These are phyloP conservation scores for Leccinum longicurvipes DNA, from an alignment of 768 basidiomycete species.

Conservation along the genomic window DNA sequence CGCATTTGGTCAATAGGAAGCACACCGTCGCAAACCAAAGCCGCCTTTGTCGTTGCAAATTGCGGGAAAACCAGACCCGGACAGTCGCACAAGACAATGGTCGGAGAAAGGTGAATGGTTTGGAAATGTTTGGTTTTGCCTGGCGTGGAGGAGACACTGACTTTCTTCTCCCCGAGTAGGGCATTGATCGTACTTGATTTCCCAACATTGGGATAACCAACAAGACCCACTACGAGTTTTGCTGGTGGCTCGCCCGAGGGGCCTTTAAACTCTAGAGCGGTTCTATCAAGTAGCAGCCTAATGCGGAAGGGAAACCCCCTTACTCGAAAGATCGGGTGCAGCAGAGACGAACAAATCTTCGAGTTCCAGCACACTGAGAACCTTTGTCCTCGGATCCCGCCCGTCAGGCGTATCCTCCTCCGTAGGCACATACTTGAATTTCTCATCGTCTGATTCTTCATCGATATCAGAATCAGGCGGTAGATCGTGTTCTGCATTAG, in stretches of 20 bases:
- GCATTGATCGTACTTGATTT: slow-evolving; percentile 99
- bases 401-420: slow-evolving; percentile 52
- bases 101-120: slow-evolving; percentile 89
- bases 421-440: slow-evolving; percentile 47
- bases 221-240: slow-evolving; percentile 81
- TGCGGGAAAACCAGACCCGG: slow-evolving; percentile 98
- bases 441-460: slow-evolving; percentile 34
- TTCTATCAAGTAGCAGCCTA: slow-evolving; percentile 1
- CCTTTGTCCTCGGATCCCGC: slow-evolving; percentile 64
- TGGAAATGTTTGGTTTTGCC: slow-evolving; percentile 99
- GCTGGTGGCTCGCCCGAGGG: slow-evolving; percentile 51
- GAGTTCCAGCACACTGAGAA: slow-evolving; percentile 82
- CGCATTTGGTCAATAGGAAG: slow-evolving; percentile 96
- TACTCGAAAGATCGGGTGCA: slow-evolving; percentile 71
- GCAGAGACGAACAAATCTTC: slow-evolving; percentile 74
- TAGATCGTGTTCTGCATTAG: slow-evolving; percentile 29
- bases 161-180: slow-evolving; percentile 92
- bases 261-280: slow-evolving; percentile 57
- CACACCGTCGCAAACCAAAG: slow-evolving; percentile 94
- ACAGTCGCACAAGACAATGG: slow-evolving; percentile 91
- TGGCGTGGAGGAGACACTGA: slow-evolving; percentile 96
- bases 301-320: slow-evolving; percentile 21
- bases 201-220: slow-evolving; percentile 98
- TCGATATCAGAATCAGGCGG: slow-evolving; percentile 28
- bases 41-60: slow-evolving; percentile 95